Base-by-base conservation (phyloP, 352 stramenopile genomes). In the Peronospora belbahrii region DNA sequence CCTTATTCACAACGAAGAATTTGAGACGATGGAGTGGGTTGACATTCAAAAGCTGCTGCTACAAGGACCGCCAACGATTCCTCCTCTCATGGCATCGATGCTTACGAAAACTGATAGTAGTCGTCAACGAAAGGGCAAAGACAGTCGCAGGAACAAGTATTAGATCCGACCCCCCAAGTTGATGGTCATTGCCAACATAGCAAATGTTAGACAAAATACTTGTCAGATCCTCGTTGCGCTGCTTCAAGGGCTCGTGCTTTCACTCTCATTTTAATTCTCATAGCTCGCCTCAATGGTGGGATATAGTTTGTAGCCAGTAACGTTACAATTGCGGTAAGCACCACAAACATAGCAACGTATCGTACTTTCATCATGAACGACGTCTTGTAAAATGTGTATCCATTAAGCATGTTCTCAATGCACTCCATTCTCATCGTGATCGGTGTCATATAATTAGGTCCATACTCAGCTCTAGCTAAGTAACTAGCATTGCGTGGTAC, bases 1-100 rank as follows among this genome's bases (percentile, higher is more conserved):
- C 24, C 64, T 92, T 31, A 85, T 92, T 55, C 81, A 92, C 59
- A 85, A 89, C 43, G 75, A 88, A 39, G 81, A 92, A 59, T 89
- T 88, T 23, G 60, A 77, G 25, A 54, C 67, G 17, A 66, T 90
- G 34, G 74, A 86, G 28, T 82, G 53, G 42, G 46, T 66, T 22
- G 64, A 83, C 36, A 59, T 89, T 10, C 58, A 81, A 42, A 70
- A 85, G 44, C 59, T 92, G 40, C 56, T 89, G 38, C 48, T 65
- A 4, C 56, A 69, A 37, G 59, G 38, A 8, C 55, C 59, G 1
- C 55, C 46, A 2, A 35, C 40, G 28, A 59, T 62, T 24, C 59
- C 36, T 2, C 59, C 59, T 22, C 49, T 65, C n/a, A 62, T 65
- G 50, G 20, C 33, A 2, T 20, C 54, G 7, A 52, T 31, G 30